These are phyloP conservation scores for Syzygium aromaticum DNA, from an alignment of 345 rosid species.

Conservation along the genomic window DNA sequence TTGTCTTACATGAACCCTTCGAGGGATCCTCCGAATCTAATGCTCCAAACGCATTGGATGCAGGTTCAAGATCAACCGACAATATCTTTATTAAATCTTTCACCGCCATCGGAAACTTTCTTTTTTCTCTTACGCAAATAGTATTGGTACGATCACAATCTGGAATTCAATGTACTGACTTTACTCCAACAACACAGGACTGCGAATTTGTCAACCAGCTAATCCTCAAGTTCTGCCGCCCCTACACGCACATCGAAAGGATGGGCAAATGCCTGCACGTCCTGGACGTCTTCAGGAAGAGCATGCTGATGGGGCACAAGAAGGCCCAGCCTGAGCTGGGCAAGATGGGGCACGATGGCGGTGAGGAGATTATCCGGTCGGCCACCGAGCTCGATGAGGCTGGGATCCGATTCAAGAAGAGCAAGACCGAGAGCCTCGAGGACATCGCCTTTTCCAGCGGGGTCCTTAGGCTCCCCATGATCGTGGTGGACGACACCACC, in stretches of 20 bases:
- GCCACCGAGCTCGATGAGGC: slow-evolving; percentile 1
- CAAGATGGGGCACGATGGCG: neutral
- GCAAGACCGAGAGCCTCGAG: neutral
- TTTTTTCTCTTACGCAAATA: neutral
- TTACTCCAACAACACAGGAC: neutral
- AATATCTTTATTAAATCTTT: neutral
- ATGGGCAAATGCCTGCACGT: slow-evolving; percentile 5
- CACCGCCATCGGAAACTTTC: neutral
- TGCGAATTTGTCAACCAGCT: neutral
- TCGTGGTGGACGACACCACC: slow-evolving; percentile 1
- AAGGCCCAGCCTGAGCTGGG: neutral
- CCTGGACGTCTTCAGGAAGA: slow-evolving; percentile 4
- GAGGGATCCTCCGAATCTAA: neutral
- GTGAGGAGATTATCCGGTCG: neutral
- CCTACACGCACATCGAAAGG: neutral
- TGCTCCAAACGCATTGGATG: neutral
- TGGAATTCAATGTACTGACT: neutral
- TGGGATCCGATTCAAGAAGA: neutral
- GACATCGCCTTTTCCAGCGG: slow-evolving; percentile 5
- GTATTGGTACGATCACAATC: neutral
- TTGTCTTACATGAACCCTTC: neutral
- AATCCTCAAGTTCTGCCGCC: neutral
- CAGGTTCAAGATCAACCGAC: neutral
- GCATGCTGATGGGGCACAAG: neutral
- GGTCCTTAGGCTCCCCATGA: neutral